These are phyloP conservation scores for Annulohypoxylon maeteangense DNA, from an alignment of 495 filamentous ascomycete genomes.

Conservation along the genomic window DNA sequence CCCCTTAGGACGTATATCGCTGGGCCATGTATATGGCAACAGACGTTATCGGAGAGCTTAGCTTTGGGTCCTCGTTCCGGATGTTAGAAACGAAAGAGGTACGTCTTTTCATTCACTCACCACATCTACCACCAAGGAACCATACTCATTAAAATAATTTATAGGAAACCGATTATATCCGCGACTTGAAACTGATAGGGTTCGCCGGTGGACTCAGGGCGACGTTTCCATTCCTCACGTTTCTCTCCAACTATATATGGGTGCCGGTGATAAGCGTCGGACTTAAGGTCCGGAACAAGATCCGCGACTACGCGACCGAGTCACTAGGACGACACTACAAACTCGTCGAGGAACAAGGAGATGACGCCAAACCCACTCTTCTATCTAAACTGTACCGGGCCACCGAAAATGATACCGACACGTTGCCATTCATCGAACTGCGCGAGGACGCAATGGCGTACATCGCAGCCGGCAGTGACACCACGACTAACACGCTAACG, in stretches of 20 bases:
- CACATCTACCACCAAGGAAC: too few relatives aligned
- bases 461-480: slow-evolving; percentile 63
- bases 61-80: slow-evolving; percentile 67
- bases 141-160: too few relatives aligned
- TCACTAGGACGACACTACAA: slow-evolving; percentile 56
- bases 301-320: slow-evolving; percentile 51
- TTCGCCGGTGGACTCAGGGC: slow-evolving; percentile 28
- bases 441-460: slow-evolving; percentile 43
- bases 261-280: slow-evolving; percentile 26
- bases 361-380: slow-evolving; percentile 54
- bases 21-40: slow-evolving; percentile 69
- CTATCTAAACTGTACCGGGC: slow-evolving; percentile 55
- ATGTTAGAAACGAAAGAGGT: slow-evolving; percentile 64
- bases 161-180: slow-evolving; percentile 37
- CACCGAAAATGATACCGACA: slow-evolving; percentile 38
- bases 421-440: slow-evolving; percentile 42
- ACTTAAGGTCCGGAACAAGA: background rate
- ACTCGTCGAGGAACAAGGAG: slow-evolving; percentile 53
- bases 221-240: slow-evolving; percentile 31
- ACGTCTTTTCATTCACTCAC: background rate
- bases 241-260: slow-evolving; percentile 33
- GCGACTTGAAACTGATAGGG: slow-evolving; percentile 24
- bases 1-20: slow-evolving; percentile 60
- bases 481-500: slow-evolving; percentile 59
- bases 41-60: slow-evolving; percentile 65